Conservation (phyloP, 345 rosid genomes). For the Lagerstroemia speciosa region DNA sequence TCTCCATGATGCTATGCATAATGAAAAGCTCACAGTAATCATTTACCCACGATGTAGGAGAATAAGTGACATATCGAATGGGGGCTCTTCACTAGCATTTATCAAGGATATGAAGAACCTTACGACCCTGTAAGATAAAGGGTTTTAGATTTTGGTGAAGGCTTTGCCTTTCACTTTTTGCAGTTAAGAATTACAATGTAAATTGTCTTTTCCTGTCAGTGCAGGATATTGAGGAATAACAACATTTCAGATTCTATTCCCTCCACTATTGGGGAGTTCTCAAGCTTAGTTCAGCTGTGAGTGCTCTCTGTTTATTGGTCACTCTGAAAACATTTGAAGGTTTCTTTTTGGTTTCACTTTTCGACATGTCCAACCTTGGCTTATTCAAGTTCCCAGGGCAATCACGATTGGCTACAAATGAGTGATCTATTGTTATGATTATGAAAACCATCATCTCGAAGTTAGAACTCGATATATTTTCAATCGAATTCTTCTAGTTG, state of each 20-base stretch:
- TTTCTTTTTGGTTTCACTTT: no score
- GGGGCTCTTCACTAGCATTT: constrained; percentile 9
- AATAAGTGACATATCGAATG: constrained; percentile 8
- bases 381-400: no score
- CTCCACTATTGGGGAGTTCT: constrained; percentile 36
- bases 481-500: no score
- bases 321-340: not conserved
- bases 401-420: no score
- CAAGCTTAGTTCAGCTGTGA: constrained; percentile 40
- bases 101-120: constrained; percentile 12
- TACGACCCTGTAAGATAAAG: constrained; percentile 8
- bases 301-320: constrained; percentile 7
- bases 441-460: no score
- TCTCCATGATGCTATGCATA: not conserved
- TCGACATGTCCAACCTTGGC: no score
- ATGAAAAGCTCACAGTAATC: not conserved
- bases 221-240: constrained; percentile 13
- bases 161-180: not conserved
- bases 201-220: not conserved
- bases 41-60: constrained; percentile 4
- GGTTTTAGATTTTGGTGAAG: not conserved
- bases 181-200: not conserved
- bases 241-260: constrained; percentile 6
- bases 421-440: no score
- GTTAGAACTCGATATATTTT: no score